Percentiles rank a stretch among this genome's conserved stretches.
phyloP scores from a whole-genome alignment of 2,329 filamentous ascomycete genomes.

The Microsporum audouinii region DNA sequence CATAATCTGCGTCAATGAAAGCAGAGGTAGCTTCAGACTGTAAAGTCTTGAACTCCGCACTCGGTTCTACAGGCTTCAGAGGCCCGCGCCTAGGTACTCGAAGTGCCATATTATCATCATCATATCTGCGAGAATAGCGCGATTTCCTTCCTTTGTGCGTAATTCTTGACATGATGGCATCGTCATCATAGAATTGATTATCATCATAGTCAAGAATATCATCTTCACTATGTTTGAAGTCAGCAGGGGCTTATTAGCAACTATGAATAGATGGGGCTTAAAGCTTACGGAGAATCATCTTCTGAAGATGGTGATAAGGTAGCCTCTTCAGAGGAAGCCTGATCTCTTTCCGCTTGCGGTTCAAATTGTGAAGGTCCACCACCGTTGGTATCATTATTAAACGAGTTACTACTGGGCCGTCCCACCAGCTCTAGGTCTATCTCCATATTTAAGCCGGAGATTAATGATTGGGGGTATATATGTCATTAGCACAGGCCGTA shows the following conservation, averaged over 20 bases:
- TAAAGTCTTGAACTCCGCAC: conserved; percentile 37
- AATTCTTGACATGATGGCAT: conserved; percentile 10
- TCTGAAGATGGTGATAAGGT: conserved; percentile 1
- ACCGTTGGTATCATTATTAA: conserved; percentile 15
- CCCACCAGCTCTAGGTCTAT: background rate
- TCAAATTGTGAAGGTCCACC: conserved; percentile 14
- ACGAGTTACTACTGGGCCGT: background rate
- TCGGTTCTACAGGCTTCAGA: conserved; percentile 37
- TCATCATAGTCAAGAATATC: conserved; percentile 5
- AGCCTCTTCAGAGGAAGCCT: background rate
- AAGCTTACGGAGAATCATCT: conserved; percentile 9
- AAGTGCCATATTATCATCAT: conserved; percentile 5
- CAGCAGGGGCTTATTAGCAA: background rate
- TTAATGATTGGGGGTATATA: background rate
- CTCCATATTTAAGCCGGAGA: background rate
- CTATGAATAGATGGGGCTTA: background rate
- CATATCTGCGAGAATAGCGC: conserved; percentile 15
- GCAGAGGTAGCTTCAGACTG: conserved; percentile 39
- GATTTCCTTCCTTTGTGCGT: conserved; percentile 12
- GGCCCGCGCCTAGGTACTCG: conserved; percentile 36
- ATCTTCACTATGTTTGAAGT: background rate
- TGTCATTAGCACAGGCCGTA: background rate
- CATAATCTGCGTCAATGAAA: conserved; percentile 39
- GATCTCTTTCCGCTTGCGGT: background rate
- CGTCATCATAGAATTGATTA: conserved; percentile 10